These are phyloP conservation scores for Exophiala alcalophila DNA, from an alignment of 2,329 filamentous ascomycete genomes.

Conservation along the genomic window DNA sequence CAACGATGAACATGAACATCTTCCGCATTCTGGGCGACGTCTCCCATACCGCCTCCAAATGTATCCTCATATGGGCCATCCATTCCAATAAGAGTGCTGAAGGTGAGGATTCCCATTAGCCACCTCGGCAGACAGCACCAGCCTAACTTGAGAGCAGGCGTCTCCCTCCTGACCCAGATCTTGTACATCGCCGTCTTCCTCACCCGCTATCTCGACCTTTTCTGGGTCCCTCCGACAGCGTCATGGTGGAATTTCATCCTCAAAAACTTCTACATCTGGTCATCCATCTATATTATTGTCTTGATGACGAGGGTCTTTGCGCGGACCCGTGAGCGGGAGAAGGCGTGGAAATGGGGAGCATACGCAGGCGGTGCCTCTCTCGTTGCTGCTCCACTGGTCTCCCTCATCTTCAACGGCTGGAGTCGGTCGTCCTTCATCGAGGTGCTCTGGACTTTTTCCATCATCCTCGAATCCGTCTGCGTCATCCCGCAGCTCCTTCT, in stretches of 20 bases:
- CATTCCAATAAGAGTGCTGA: conserved; percentile 84
- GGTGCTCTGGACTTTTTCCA: conserved; percentile 83
- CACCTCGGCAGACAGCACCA: background rate
- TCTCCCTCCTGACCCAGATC: conserved; percentile 83
- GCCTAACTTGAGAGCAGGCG: conserved; percentile 51
- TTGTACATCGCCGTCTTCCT: conserved; percentile 85
- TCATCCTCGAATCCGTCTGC: conserved; percentile 87
- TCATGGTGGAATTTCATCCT: conserved; percentile 71
- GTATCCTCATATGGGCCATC: conserved; percentile 86
- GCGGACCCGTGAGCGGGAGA: conserved; percentile 82
- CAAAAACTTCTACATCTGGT: conserved; percentile 84
- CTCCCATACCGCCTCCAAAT: conserved; percentile 81
- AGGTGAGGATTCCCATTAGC: conserved; percentile 49
- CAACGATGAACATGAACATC: conserved; percentile 44
- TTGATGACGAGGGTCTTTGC: conserved; percentile 85
- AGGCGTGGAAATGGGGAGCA: conserved; percentile 86
- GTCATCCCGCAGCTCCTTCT: conserved; percentile 88
- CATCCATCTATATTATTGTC: conserved; percentile 80
- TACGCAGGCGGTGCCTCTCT: conserved; percentile 65
- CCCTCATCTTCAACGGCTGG: conserved; percentile 63
- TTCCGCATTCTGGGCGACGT: conserved; percentile 81
- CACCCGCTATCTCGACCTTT: conserved; percentile 82
- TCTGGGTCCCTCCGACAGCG: conserved; percentile 43
- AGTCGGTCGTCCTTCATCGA: conserved; percentile 42
- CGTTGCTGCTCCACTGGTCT: conserved; percentile 67